Base-by-base conservation (phyloP, 208 protist genomes). In the Crithidia mellificae region DNA sequence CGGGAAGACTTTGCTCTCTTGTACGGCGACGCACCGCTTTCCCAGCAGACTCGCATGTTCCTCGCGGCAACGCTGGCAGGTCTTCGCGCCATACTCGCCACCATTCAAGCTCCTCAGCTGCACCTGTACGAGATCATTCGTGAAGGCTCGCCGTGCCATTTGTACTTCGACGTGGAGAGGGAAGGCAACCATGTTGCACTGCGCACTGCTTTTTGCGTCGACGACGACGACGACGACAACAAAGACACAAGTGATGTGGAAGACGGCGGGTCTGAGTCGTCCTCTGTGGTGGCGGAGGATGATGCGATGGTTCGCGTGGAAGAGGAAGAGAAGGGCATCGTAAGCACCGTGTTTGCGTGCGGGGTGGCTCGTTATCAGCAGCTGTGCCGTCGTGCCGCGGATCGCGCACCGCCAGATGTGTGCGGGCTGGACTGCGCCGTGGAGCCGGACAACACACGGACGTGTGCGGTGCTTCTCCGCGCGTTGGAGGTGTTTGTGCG, bases 71-170 rank as follows among this genome's bases (percentile, higher is more conserved):
- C 84, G 2, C 14, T 54, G 2, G 43, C 49, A 0, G 86, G 81
- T 0, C 5, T 93, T 0, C 43, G 25, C 22, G 41, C 46, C 4
- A 66, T 93, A 32, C 30, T 87, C 19, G 17, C 46, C 11, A 49
- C 41, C 15, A 78, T 95, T 39, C 72, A 80, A 20, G 49, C 85
- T 0, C 41, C 52, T 7, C 85, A 93, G 71, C 78, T 83, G 41
- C 90, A 95, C 63, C 57, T 96, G 29, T 96, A 96, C 74, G 90
- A 96, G 56, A 79, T 96, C 43, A 87, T 96, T 55, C 85, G 90
- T 25, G 90, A 87, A 43, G 68, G 67, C 3, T 25, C 53, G 6
- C 82, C 82, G 2, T 96, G 90, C 58, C 87, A 91, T 55, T 54
- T 93, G 20, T 96, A 91, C 68, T 78, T 96, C n/a, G 90, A 96